Conservation (phyloP, 2,329 filamentous ascomycete species). For the Talaromyces islandicus region DNA sequence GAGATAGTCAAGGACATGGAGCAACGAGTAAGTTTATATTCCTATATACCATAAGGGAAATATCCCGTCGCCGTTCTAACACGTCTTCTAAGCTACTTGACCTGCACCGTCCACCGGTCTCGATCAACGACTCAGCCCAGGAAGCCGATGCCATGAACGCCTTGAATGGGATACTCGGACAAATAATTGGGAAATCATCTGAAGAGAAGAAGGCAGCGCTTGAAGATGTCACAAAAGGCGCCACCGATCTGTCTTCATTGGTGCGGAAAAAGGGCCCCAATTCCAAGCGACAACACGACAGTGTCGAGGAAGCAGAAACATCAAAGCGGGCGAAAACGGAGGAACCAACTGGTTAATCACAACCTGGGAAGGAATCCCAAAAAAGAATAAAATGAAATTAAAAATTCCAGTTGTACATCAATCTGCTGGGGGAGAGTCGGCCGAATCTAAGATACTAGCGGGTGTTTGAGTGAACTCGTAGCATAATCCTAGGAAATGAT, state of each 20-base stretch:
- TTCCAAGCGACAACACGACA: constrained; percentile 25
- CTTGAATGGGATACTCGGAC: constrained; percentile 53
- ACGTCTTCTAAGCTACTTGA: constrained; percentile 45
- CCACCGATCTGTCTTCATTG: constrained; percentile 55
- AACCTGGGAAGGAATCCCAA: background rate
- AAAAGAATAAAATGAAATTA: too few species aligned
- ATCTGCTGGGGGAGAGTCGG: background rate
- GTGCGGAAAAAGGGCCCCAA: constrained; percentile 49
- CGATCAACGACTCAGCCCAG: constrained; percentile 34
- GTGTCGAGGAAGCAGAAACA: constrained; percentile 7
- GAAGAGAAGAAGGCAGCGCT: constrained; percentile 48
- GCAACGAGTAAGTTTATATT: constrained; percentile 41
- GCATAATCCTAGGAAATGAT: background rate
- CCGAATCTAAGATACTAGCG: background rate
- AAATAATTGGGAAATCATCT: constrained; percentile 51
- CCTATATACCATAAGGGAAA: background rate
- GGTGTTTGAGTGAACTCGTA: background rate
- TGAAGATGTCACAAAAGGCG: constrained; percentile 49
- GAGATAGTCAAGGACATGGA: constrained; percentile 59
- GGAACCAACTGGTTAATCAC: constrained; percentile 1
- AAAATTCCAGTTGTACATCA: background rate
- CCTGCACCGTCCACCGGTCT: constrained; percentile 50
- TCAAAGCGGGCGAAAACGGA: constrained; percentile 13
- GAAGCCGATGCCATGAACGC: constrained; percentile 41
- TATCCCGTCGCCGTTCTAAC: background rate